Conservation (phyloP, 805 yeast genomes). For the Lipomyces anomalus region DNA sequence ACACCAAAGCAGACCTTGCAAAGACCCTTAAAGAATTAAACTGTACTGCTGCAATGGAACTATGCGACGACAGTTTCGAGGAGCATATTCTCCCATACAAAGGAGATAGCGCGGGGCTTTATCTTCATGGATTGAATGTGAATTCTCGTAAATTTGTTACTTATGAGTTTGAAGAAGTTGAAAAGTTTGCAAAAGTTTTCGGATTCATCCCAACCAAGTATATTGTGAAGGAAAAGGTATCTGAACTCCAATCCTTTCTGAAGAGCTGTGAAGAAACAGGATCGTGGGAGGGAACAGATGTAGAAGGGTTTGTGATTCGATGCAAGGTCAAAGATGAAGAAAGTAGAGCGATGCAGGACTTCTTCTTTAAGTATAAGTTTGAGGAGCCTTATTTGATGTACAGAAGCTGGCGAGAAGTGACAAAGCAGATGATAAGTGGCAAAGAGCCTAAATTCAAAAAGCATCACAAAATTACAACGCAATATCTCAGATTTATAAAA, state of each 20-base stretch:
- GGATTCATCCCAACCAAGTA: conserved; percentile 61
- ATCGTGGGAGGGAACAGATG: conserved; percentile 59
- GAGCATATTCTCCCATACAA: conserved; percentile 83
- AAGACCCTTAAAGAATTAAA: conserved; percentile 43
- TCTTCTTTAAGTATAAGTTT: conserved; percentile 87
- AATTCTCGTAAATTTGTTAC: conserved; percentile 64
- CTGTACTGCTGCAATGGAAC: conserved; percentile 84
- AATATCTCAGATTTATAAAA: conserved; percentile 62
- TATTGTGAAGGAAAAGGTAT: conserved; percentile 37
- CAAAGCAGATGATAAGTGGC: conserved; percentile 49
- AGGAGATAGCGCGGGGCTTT: conserved; percentile 66
- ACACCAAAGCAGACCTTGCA: conserved; percentile 50
- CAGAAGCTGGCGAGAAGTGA: conserved; percentile 84
- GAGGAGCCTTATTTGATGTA: conserved; percentile 92
- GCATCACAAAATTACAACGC: conserved; percentile 56
- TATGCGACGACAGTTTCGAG: conserved; percentile 88
- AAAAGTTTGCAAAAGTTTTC: conserved; percentile 53
- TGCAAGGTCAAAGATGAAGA: conserved; percentile 36
- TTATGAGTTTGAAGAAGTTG: conserved; percentile 54
- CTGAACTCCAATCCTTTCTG: conserved; percentile 46
- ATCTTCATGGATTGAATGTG: conserved; percentile 79
- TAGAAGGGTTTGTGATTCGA: conserved; percentile 92
- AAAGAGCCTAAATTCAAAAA: conserved; percentile 38
- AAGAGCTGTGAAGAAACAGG: conserved; percentile 60
- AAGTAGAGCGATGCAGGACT: conserved; percentile 33